Conservation (phyloP, 2,329 filamentous ascomycete species). For the Pochonia chlamydosporia region DNA sequence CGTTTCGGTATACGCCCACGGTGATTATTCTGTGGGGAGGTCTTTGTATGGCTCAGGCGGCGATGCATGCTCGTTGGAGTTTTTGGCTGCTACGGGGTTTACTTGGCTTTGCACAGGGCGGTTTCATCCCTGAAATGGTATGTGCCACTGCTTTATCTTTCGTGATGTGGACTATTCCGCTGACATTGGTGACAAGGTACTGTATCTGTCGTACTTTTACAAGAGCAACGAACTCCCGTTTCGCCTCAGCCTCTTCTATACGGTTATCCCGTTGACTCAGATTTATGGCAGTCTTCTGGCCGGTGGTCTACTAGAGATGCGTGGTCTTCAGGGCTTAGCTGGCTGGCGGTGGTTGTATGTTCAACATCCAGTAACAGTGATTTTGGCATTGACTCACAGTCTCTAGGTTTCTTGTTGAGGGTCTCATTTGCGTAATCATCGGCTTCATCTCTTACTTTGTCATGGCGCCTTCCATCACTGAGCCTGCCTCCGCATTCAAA, state of each 20-base stretch:
- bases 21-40: conserved; percentile 51
- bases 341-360: conserved; percentile 46
- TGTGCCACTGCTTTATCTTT: no score
- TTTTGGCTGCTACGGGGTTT: no score
- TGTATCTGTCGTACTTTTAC: conserved; percentile 40
- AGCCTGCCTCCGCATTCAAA: no score
- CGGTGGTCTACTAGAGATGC: conserved; percentile 33
- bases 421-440: no score
- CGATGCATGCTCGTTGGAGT: no score
- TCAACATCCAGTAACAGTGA: no score
- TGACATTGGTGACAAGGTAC: conserved; percentile 33
- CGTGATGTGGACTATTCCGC: conserved; percentile 35
- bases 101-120: no score
- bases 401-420: conserved; percentile 37
- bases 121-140: no score
- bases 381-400: no score
- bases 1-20: conserved; percentile 46
- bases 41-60: no score
- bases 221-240: conserved; percentile 34
- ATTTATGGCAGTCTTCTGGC: conserved; percentile 14
- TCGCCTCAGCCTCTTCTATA: conserved; percentile 36
- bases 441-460: no score
- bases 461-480: no score
- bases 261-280: conserved; percentile 32
- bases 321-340: conserved; percentile 26